Percentiles rank a stretch among this genome's conserved stretches.
These are phyloP conservation scores for Aspergillus tanneri DNA, from an alignment of 2,329 filamentous ascomycete genomes.

Conservation along the genomic window DNA sequence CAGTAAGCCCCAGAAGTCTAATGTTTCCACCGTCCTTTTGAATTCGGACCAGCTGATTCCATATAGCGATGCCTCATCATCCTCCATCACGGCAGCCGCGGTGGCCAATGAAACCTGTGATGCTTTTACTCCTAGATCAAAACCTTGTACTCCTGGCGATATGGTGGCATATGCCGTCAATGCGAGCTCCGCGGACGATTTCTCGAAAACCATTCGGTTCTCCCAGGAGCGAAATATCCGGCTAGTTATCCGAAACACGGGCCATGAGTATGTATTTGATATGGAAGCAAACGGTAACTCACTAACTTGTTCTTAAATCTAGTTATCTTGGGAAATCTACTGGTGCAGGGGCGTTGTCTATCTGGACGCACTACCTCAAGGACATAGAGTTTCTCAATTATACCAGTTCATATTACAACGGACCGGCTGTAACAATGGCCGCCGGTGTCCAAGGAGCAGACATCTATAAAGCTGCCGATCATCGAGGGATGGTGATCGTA, in stretches of 20 bases:
- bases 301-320: no score
- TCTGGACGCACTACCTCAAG: slow-evolving; percentile 38
- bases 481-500: slow-evolving; percentile 52
- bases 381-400: slow-evolving; percentile 33
- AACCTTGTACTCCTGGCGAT: slow-evolving; percentile 30
- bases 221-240: slow-evolving; percentile 52
- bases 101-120: slow-evolving; percentile 44
- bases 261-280: no score
- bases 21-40: no score
- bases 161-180: slow-evolving; percentile 39
- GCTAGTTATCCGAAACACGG: slow-evolving; percentile 47
- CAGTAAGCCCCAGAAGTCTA: slow-evolving; percentile 49
- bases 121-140: slow-evolving; percentile 38
- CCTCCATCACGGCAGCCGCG: slow-evolving; percentile 42
- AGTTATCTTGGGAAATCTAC: slow-evolving; percentile 57
- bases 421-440: slow-evolving; percentile 54
- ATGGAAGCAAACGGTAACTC: no score
- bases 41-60: neutral
- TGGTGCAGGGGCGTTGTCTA: slow-evolving; percentile 52
- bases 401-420: slow-evolving; percentile 45
- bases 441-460: slow-evolving; percentile 55
- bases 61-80: slow-evolving; percentile 58
- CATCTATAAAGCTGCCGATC: slow-evolving; percentile 48
- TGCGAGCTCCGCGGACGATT: slow-evolving; percentile 26
- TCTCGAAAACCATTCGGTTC: slow-evolving; percentile 37